Base-by-base conservation (phyloP, 768 basidiomycete genomes). In the Dictyophora rubrovolvata region DNA sequence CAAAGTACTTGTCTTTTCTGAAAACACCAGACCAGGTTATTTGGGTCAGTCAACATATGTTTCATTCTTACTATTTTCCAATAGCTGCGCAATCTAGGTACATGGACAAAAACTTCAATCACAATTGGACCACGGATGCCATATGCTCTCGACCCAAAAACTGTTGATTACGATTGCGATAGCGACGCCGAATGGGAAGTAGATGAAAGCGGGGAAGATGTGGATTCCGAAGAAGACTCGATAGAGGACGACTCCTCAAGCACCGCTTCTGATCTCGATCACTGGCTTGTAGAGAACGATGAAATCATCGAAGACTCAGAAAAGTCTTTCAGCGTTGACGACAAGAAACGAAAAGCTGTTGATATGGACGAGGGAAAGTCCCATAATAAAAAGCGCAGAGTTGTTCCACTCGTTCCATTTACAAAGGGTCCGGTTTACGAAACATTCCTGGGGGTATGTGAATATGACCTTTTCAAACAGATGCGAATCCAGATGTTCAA, bases 121-220 rank as follows among this genome's bases (percentile, higher is more conserved):
- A 71, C 82, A 35, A 83, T 98, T 60, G 87, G 92, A 0, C 86
- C 93, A 1, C 83, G 96, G 16, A 81, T 79, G 17, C 94, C 96
- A 1, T 86, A 95, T 61, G 83, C 79, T 1, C 81, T 81, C 63
- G 96, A 99, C 65, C 75, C 81, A 11, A 73, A 86, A 1, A 77
- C 81, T 12, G 78, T 89, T 56, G 93, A 98, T 71, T 99, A 98
- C 69, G 80, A 81, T 5, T 91, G 94, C 67, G 94, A 99, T 72
- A 93, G 90, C 54, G 95, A 91, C 14, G 92, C 86, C 65, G 96
- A 98, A 65, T 98, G 96, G 96, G 91, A 92, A 62, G 89, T 87
- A 59, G 93, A 93, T 81, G 78, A 2, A 33, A 90, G 85, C 21
- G 89, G 83, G 11, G 90, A 86, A 53, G 89, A 89, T 53, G 86